A percentile compares a stretch with the other conserved stretches of the same genome.
These are phyloP conservation scores for Sporothrix sp. DNA, from an alignment of 2,329 filamentous ascomycete species.

Conservation along the genomic window DNA sequence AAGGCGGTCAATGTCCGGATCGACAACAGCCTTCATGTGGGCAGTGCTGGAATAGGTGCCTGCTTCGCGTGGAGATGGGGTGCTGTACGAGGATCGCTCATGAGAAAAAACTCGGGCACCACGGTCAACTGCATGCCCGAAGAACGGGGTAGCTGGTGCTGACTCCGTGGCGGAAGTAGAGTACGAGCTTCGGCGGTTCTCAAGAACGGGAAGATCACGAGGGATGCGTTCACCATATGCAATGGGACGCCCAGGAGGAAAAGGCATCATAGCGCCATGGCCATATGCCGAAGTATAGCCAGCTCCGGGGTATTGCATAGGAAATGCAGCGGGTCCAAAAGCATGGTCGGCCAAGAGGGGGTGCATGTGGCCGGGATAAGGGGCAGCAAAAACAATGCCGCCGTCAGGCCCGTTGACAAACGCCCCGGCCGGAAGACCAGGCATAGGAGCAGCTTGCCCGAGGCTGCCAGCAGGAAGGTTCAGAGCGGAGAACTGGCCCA, in stretches of 20 bases:
- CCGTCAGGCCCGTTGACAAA: conserved; percentile 22
- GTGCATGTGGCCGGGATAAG: conserved; percentile 20
- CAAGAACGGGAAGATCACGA: conserved; percentile 49
- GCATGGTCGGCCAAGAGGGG: conserved; percentile 21
- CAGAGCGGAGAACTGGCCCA: conserved; percentile 24
- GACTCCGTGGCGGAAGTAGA: conserved; percentile 53
- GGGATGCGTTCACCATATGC: conserved; percentile 37
- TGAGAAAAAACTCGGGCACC: conserved; percentile 45
- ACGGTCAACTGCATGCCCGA: conserved; percentile 46
- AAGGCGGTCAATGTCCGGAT: conserved; percentile 52
- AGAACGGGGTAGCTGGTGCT: conserved; percentile 55
- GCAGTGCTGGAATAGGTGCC: conserved; percentile 23
- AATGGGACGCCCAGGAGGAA: conserved; percentile 37
- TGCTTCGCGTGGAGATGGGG: conserved; percentile 54
- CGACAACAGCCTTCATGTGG: conserved; percentile 34
- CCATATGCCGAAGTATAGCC: conserved; percentile 18
- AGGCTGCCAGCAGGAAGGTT: conserved; percentile 19
- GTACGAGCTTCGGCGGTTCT: conserved; percentile 58
- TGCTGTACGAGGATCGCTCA: conserved; percentile 56
- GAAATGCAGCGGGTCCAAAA: conserved; percentile 22
- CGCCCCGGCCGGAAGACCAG: conserved; percentile 19
- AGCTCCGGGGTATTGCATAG: conserved; percentile 15
- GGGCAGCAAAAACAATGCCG: conserved; percentile 22
- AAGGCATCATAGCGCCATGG: conserved; percentile 32
- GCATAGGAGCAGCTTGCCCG: conserved; percentile 19